phyloP scores from a whole-genome alignment of 169 alveolate species.

The Condylostoma magnum region DNA sequence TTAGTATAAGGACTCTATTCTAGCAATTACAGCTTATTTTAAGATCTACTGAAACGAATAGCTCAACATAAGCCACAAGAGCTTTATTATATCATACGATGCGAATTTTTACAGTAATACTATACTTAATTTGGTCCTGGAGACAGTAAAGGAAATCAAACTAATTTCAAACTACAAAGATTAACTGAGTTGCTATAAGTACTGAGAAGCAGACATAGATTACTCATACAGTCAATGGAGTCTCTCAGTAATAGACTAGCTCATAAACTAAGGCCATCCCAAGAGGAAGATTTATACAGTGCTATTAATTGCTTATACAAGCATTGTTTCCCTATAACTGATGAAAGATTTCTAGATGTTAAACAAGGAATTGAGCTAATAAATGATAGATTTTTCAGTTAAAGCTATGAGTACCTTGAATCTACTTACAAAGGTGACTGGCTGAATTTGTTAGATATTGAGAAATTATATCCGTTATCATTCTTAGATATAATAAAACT shows the following conservation, averaged over 20 bases:
- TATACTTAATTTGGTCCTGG: too few relatives aligned
- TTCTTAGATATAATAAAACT: background rate
- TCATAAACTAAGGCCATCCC: background rate
- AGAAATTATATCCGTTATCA: background rate
- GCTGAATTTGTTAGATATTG: background rate
- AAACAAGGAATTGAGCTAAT: slow-evolving; percentile 2
- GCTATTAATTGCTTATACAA: background rate
- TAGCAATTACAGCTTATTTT: too few relatives aligned
- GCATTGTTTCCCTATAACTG: background rate
- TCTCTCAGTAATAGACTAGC: slow-evolving; percentile 8
- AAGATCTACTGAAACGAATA: too few relatives aligned
- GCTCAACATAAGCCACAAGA: slow-evolving; percentile 3
- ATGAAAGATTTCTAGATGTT: background rate
- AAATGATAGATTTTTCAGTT: background rate
- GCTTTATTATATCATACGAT: background rate
- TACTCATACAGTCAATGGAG: slow-evolving; percentile 9
- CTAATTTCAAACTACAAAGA: too few relatives aligned
- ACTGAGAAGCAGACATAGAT: background rate
- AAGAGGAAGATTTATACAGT: slow-evolving; percentile 27
- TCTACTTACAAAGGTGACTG: slow-evolving; percentile 4
- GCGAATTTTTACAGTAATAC: background rate
- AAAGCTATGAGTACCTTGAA: background rate
- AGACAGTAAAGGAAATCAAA: too few relatives aligned
- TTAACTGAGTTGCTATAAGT: background rate
- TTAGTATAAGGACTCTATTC: too few relatives aligned